Percentiles rank a stretch among this genome's conserved stretches.
phyloP scores from a whole-genome alignment of 768 basidiomycete genomes.

The Pleurotus salmoneostramineus region DNA sequence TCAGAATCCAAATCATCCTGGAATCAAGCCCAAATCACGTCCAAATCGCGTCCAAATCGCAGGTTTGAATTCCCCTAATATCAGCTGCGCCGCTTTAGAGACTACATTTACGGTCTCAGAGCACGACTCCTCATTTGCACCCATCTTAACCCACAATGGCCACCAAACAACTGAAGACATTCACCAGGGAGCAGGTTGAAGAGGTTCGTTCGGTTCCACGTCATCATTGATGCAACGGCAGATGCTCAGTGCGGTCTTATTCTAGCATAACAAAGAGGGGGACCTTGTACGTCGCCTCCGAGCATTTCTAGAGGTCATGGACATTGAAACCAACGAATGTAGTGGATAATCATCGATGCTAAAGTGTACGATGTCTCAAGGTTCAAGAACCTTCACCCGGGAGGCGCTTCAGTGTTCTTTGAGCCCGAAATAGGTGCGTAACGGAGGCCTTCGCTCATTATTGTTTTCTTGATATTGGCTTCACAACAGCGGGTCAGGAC shows the following conservation, averaged over 20 bases:
- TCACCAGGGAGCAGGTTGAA: conserved; percentile 31
- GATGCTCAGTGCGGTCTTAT: no score
- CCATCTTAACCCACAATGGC: conserved; percentile 48
- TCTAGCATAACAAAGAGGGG: conserved; percentile 65
- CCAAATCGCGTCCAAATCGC: no score
- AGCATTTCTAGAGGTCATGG: no score
- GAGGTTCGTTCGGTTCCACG: conserved; percentile 10
- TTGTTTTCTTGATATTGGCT: background rate
- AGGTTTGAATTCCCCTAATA: no score
- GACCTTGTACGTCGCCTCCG: conserved; percentile 49
- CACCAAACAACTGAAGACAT: conserved; percentile 23
- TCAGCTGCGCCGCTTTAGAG: no score
- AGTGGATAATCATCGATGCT: conserved; percentile 85
- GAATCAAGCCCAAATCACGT: no score
- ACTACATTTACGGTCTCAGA: background rate
- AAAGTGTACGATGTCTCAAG: conserved; percentile 82
- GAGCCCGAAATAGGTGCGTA: conserved; percentile 71
- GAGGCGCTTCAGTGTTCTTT: conserved; percentile 75
- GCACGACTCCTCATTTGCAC: background rate
- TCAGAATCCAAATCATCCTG: no score
- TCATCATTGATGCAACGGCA: background rate
- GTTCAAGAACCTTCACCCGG: conserved; percentile 82
- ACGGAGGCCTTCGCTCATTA: conserved; percentile 26
- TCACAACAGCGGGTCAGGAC: conserved; percentile 71
- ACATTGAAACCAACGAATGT: background rate